A percentile compares a stretch with the other conserved stretches of the same genome.
These are phyloP conservation scores for Zea mays DNA, from an alignment of 176 grass and related monocot species.

Conservation along the genomic window DNA sequence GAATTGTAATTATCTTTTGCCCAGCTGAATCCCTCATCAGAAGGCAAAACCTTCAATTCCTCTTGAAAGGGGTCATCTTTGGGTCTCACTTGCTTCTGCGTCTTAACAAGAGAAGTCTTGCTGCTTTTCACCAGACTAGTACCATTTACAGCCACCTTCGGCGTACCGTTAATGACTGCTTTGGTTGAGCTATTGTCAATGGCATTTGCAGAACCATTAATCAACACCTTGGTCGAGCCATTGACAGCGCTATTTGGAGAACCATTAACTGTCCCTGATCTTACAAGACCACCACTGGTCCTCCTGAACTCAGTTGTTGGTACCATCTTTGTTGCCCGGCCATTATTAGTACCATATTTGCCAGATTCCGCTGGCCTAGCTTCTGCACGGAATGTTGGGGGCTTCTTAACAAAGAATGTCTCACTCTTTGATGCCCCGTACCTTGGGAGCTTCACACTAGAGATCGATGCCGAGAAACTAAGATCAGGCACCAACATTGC, in stretches of 20 bases:
- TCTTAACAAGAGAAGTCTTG: constrained; percentile 57
- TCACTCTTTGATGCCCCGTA: constrained; percentile 30
- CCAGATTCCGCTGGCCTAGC: constrained; percentile 49
- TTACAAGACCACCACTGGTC: constrained; percentile 40
- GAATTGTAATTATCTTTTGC: constrained; percentile 85
- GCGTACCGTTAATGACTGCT: constrained; percentile 30
- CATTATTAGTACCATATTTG: constrained; percentile 81
- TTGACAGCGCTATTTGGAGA: constrained; percentile 40
- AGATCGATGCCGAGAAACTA: constrained; percentile 65
- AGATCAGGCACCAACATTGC: constrained; percentile 66
- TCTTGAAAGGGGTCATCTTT: constrained; percentile 54
- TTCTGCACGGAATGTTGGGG: constrained; percentile 45
- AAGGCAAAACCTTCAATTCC: constrained; percentile 86
- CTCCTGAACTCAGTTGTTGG: constrained; percentile 60
- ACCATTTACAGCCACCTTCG: constrained; percentile 48
- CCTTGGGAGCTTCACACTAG: constrained; percentile 51
- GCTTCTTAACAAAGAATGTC: constrained; percentile 35
- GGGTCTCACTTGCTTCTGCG: constrained; percentile 38
- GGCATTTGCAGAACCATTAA: constrained; percentile 37
- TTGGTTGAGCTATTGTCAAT: constrained; percentile 44
- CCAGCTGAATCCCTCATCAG: constrained; percentile 95
- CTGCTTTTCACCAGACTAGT: constrained; percentile 71
- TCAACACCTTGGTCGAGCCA: constrained; percentile 7
- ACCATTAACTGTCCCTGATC: constrained; percentile 45
- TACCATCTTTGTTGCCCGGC: constrained; percentile 73